phyloP scores from a whole-genome alignment of 768 basidiomycete species.

The Amanita jacksonii region DNA sequence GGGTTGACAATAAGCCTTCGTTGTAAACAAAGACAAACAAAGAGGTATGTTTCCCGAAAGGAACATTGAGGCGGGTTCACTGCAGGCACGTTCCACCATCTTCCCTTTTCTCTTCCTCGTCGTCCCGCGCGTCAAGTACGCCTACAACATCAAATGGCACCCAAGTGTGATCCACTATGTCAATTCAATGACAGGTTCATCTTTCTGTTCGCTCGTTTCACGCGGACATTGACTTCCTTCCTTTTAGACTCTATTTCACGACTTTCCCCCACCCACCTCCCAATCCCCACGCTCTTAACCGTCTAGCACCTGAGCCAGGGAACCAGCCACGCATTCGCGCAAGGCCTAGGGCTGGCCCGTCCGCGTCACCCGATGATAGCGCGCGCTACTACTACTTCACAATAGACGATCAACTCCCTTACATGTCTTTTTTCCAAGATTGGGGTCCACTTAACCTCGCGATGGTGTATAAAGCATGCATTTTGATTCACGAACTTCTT shows the following conservation, averaged over 20 bases:
- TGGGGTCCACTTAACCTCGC: conserved; percentile 89
- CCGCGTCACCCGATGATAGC: conserved; percentile 62
- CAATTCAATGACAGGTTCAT: conserved; percentile 67
- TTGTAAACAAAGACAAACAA: conserved; percentile 7
- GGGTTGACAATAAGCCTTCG: too few relatives aligned
- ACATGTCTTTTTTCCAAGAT: conserved; percentile 91
- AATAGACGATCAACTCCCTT: conserved; percentile 85
- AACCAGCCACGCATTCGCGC: conserved; percentile 56
- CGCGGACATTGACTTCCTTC: conserved; percentile 9
- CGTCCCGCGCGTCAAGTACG: conserved; percentile 14
- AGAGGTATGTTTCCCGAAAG: conserved; percentile 1
- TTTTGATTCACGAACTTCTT: conserved; percentile 82
- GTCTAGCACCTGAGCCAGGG: conserved; percentile 37
- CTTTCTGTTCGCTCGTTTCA: conserved; percentile 10
- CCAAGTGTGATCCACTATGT: conserved; percentile 68
- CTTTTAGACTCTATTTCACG: conserved; percentile 75
- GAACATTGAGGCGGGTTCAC: not conserved
- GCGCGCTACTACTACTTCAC: conserved; percentile 85
- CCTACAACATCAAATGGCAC: conserved; percentile 24
- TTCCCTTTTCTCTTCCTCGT: conserved; percentile 13
- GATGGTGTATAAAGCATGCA: conserved; percentile 91
- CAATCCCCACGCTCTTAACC: conserved; percentile 54
- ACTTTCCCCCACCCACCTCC: conserved; percentile 78
- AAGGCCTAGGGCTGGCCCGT: conserved; percentile 47
- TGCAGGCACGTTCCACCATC: conserved; percentile 12